Conservation (phyloP, 2,329 filamentous ascomycete genomes). For the Apiospora hydei region DNA sequence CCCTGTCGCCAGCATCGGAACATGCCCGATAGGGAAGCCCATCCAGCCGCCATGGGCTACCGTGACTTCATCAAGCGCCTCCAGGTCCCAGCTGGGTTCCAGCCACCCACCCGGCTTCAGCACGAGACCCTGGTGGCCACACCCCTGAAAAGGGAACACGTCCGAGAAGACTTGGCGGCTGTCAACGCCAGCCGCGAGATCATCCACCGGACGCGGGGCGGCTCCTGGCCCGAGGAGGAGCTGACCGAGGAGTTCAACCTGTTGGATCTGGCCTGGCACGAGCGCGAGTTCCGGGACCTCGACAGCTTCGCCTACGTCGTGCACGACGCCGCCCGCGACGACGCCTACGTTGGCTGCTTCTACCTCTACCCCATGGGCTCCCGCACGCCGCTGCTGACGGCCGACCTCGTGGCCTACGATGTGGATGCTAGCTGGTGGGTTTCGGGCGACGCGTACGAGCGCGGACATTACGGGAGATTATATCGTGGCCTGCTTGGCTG, state of each 20-base stretch:
- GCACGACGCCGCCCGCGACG: neutral
- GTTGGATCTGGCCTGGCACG: slow-evolving; percentile 22
- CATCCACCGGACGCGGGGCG: slow-evolving; percentile 18
- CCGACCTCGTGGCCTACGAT: slow-evolving; percentile 17
- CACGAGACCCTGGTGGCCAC: slow-evolving; percentile 18
- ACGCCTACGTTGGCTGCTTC: slow-evolving; percentile 23
- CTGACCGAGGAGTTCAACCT: slow-evolving; percentile 19
- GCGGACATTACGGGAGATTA: slow-evolving; percentile 13
- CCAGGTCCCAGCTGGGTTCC: neutral
- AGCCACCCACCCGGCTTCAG: neutral
- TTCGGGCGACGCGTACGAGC: slow-evolving; percentile 1
- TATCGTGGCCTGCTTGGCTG: slow-evolving; percentile 10
- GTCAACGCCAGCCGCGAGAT: slow-evolving; percentile 21
- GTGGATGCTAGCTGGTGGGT: slow-evolving; percentile 24
- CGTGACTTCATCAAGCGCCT: slow-evolving; percentile 18
- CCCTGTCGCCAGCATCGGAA: neutral
- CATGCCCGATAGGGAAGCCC: neutral
- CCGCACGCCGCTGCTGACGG: slow-evolving; percentile 9
- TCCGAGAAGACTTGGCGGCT: slow-evolving; percentile 18
- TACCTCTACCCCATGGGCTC: slow-evolving; percentile 21
- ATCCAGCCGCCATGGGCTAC: neutral
- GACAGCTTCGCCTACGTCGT: slow-evolving; percentile 24
- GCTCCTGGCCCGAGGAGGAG: slow-evolving; percentile 23
- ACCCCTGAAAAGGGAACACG: slow-evolving; percentile 11
- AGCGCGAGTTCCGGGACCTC: slow-evolving; percentile 17